Percentiles rank a stretch among this genome's conserved stretches.
phyloP scores from a whole-genome alignment of 1,139 yeast species.

The Eremothecium cymbalariae region DNA sequence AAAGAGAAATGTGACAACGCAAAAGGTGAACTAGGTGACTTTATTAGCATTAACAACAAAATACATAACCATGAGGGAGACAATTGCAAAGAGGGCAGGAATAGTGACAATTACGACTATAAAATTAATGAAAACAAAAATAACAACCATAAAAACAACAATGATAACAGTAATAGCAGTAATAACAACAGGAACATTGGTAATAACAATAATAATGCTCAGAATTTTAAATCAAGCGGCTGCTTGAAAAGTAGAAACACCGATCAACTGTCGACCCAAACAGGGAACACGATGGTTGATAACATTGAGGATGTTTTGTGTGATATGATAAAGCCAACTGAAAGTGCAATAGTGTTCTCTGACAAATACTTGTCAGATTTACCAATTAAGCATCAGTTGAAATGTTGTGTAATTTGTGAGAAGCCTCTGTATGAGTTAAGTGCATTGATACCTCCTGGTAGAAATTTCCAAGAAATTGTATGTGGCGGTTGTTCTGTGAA shows the following conservation, averaged over 20 bases:
- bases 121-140: not conserved
- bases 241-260: too few species aligned
- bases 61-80: too few species aligned
- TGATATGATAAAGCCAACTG: slow-evolving; percentile 15
- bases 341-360: slow-evolving; percentile 7
- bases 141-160: not conserved
- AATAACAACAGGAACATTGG: not conserved
- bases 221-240: not conserved
- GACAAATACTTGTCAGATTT: slow-evolving; percentile 21
- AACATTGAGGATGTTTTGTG: slow-evolving; percentile 10
- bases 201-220: not conserved
- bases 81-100: slow-evolving; percentile 1
- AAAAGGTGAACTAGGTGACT: too few species aligned
- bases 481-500: slow-evolving; percentile 55
- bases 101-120: slow-evolving; percentile 6
- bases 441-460: slow-evolving; percentile 33
- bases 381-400: slow-evolving; percentile 29
- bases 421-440: slow-evolving; percentile 59
- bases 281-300: slow-evolving; percentile 13
- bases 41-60: too few species aligned
- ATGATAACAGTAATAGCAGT: not conserved
- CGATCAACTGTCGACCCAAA: slow-evolving; percentile 7
- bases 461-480: slow-evolving; percentile 44
- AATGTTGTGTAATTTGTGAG: slow-evolving; percentile 58
- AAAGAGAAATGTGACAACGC: slow-evolving; percentile 5